Conservation (phyloP, 2,329 filamentous ascomycete genomes). For the Lachnellula arida region DNA sequence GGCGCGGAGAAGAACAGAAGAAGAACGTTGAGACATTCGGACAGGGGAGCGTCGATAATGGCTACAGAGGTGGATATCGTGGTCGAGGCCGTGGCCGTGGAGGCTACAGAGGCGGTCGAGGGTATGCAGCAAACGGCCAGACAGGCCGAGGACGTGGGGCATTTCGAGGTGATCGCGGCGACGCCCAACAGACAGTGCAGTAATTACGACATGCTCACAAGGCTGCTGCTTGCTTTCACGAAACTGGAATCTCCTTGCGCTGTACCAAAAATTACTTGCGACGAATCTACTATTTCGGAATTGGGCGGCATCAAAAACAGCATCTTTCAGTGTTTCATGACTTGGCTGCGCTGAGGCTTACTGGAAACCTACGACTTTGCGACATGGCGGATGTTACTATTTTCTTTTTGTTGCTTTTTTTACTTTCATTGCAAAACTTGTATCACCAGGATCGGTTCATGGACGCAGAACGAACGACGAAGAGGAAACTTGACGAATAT, state of each 20-base stretch:
- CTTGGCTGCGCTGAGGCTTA: neutral
- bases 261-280: conserved; percentile 27
- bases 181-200: conserved; percentile 21
- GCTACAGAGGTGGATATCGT: conserved; percentile 70
- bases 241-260: conserved; percentile 18
- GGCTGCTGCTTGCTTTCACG: conserved; percentile 9
- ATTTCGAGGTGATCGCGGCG: conserved; percentile 28
- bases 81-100: conserved; percentile 62
- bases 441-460: conserved; percentile 24
- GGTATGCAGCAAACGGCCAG: conserved; percentile 21
- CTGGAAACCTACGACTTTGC: neutral
- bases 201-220: conserved; percentile 9
- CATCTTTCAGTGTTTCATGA: neutral
- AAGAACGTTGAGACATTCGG: conserved; percentile 98
- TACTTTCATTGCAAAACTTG: conserved; percentile 22
- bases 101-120: conserved; percentile 30
- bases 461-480: conserved; percentile 13
- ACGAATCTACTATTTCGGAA: conserved; percentile 20
- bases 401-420: conserved; percentile 15
- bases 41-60: conserved; percentile 86
- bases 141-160: conserved; percentile 26
- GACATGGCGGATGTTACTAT: conserved; percentile 6
- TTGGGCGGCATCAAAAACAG: conserved; percentile 9
- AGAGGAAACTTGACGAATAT: conserved; percentile 18
- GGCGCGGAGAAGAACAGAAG: conserved; percentile 87